Evolutionary conservation across 2,329 filamentous ascomycete genomes (phyloP), one percentile per base, ranked within the genome.

Genomic region (Colletotrichum caudatum): DNA sequence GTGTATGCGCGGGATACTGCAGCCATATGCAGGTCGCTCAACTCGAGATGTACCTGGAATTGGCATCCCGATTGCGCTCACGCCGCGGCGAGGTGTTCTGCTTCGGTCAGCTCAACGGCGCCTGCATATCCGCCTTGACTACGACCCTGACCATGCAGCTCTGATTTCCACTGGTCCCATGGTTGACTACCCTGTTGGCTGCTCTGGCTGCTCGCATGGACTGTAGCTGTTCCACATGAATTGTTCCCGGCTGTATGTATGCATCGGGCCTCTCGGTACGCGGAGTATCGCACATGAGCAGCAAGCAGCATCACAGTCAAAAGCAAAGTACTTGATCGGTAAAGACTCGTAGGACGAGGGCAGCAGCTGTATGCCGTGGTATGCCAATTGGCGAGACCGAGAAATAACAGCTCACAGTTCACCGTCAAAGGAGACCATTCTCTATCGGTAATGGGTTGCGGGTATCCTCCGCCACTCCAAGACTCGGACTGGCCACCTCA

Each of bases 21-120:
- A 69, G 69, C 41, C 26, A 37, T 57, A 63, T 69, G 69, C 69
- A 71, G 63, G 39, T 57, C 54, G 51, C 64, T 51, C 16, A 41
- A 35, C 54, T 59, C 56, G 54, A 66, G 44, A 29, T 54, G 64
- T 50, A 26, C 59, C 66, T 63, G 65, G 26, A 56, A 46, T 64
- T 59, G 64, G 59, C 44, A 59, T 35, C 29, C 51, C 33, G 33
- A 58, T 29, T 54, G 51, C 48, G 50, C 39, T n/a, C 39, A 35
- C 39, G 51, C 29, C 33, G 53, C 51, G 59, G 46, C 44, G 37
- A 18, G 61, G 61, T 51, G 35, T 41, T 64, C 35, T 51, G 23
- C 50, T 51, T 69, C n/a, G 51, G 37, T 57, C 33, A 57, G n/a
- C 51, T 26, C 23, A 37, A 59, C 35, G 39, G 29, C 20, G 29